These are phyloP conservation scores for Niebla homalea DNA, from an alignment of 495 filamentous ascomycete genomes.

Conservation along the genomic window DNA sequence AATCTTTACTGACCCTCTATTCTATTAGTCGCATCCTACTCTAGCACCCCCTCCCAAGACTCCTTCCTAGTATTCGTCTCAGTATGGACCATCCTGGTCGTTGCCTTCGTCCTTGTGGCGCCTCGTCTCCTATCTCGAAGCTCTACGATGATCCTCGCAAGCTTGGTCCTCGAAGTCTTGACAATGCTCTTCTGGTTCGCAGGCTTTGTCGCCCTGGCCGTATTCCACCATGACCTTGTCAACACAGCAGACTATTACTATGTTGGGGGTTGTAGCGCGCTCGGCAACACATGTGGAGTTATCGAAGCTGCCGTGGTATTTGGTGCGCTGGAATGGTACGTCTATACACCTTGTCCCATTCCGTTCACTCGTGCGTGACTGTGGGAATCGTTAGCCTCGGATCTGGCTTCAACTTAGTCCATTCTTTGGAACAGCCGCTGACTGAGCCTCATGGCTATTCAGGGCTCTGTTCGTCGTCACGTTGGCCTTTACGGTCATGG, in stretches of 20 bases:
- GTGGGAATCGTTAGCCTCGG: too few relatives aligned
- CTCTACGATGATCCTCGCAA: slow-evolving; percentile 39
- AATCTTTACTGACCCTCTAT: neutral
- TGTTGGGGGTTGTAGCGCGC: neutral
- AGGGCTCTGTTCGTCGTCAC: slow-evolving; percentile 44
- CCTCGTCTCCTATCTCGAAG: slow-evolving; percentile 44
- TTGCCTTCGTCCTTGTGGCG: slow-evolving; percentile 49
- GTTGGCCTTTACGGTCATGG: slow-evolving; percentile 26
- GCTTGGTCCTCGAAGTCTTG: slow-evolving; percentile 50
- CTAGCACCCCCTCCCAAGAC: slow-evolving; percentile 33
- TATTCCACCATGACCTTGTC: slow-evolving; percentile 34
- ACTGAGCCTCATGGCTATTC: neutral
- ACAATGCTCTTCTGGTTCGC: slow-evolving; percentile 86
- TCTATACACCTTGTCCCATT: neutral
- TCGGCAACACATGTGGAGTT: slow-evolving; percentile 30
- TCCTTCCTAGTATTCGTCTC: slow-evolving; percentile 67
- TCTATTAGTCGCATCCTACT: slow-evolving; percentile 18
- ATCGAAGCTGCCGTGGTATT: slow-evolving; percentile 43
- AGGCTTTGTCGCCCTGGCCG: slow-evolving; percentile 64
- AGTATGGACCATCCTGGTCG: slow-evolving; percentile 59
- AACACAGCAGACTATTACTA: slow-evolving; percentile 11
- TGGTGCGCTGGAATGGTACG: slow-evolving; percentile 48
- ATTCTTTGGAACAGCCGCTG: neutral
- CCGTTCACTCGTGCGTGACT: neutral
- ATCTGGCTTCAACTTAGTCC: neutral